Conservation (phyloP, 768 basidiomycete genomes). For the Mrakia frigida region DNA sequence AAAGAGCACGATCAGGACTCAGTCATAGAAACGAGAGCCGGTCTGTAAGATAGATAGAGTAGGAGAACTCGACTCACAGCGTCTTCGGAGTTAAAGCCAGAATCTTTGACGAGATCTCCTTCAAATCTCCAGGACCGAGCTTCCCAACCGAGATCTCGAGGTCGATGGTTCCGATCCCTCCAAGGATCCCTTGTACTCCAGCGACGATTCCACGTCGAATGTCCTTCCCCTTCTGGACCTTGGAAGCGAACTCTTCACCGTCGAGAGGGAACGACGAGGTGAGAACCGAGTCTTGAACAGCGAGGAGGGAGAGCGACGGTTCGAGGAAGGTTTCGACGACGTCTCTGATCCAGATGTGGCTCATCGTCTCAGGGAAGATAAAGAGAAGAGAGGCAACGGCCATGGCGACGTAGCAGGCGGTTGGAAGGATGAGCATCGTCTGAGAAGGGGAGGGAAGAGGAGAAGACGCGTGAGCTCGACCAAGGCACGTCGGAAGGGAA, state of each 20-base stretch:
- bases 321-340: slow-evolving; percentile 38
- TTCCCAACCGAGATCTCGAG: slow-evolving; percentile 42
- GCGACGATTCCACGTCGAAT: slow-evolving; percentile 36
- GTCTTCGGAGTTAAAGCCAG: background rate
- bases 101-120: slow-evolving; percentile 27
- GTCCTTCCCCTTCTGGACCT: slow-evolving; percentile 34
- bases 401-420: slow-evolving; percentile 52
- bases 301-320: slow-evolving; percentile 37
- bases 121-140: slow-evolving; percentile 41
- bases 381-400: slow-evolving; percentile 49
- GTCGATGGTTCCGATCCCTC: slow-evolving; percentile 38
- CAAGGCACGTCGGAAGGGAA: slow-evolving; percentile 33
- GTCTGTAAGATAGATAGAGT: too few relatives aligned
- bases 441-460: slow-evolving; percentile 26
- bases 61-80: slow-evolving; percentile 29
- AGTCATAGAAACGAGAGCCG: background rate
- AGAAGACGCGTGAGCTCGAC: slow-evolving; percentile 36
- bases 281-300: slow-evolving; percentile 39
- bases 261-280: slow-evolving; percentile 34
- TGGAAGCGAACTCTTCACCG: slow-evolving; percentile 35
- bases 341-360: slow-evolving; percentile 43
- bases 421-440: slow-evolving; percentile 47
- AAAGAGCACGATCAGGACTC: background rate
- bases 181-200: slow-evolving; percentile 37
- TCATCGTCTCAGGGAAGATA: slow-evolving; percentile 55